Conservation (phyloP, 768 basidiomycete genomes). For the Myochromella boudieri region DNA sequence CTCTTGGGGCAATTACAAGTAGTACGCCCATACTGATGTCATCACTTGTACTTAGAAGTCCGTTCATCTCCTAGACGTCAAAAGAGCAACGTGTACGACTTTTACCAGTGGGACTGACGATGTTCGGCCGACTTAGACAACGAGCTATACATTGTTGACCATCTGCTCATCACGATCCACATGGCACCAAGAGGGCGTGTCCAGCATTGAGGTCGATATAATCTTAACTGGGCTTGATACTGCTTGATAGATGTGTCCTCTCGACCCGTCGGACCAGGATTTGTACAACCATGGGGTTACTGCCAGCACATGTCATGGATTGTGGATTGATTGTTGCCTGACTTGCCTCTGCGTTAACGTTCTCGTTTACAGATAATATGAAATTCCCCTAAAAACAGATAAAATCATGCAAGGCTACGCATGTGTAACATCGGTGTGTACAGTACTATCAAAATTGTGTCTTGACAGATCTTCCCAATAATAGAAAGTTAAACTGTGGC, state of each 20-base stretch:
- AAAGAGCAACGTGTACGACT: background rate
- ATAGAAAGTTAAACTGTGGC: slow-evolving; percentile 13
- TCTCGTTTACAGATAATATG: background rate
- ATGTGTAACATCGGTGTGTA: too few relatives aligned
- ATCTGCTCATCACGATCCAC: background rate
- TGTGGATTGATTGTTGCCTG: slow-evolving; percentile 2
- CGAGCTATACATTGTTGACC: too few relatives aligned
- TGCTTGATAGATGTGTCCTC: too few relatives aligned
- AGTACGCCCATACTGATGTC: too few relatives aligned
- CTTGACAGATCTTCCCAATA: too few relatives aligned
- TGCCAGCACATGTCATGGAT: background rate
- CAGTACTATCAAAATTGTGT: too few relatives aligned
- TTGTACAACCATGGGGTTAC: slow-evolving; percentile 3
- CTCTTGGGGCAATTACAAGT: background rate
- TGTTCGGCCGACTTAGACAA: background rate
- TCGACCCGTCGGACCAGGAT: too few relatives aligned
- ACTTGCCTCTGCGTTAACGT: too few relatives aligned
- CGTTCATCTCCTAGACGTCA: too few relatives aligned
- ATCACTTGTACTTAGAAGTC: slow-evolving; percentile 1
- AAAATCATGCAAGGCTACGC: background rate
- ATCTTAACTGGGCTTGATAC: too few relatives aligned
- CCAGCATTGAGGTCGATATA: slow-evolving; percentile 3
- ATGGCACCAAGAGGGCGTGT: slow-evolving; percentile 1
- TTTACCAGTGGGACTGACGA: background rate
- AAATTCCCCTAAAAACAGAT: background rate